phyloP scores from a whole-genome alignment of 2,329 filamentous ascomycete genomes.

The Rutstroemia sp. region DNA sequence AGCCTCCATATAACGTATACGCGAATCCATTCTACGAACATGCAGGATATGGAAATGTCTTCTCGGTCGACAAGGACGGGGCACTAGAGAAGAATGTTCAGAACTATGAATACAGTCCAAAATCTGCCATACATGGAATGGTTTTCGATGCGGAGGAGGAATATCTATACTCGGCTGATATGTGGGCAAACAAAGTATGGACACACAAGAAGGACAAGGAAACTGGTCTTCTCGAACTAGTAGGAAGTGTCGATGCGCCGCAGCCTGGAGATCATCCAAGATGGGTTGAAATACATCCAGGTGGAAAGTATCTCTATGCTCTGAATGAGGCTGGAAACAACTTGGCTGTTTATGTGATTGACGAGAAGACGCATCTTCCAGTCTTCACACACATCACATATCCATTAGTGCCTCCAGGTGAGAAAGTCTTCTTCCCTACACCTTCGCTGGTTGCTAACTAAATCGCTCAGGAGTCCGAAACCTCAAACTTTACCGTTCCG shows the following conservation, averaged over 20 bases:
- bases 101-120: slow-evolving; percentile 63
- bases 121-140: slow-evolving; percentile 74
- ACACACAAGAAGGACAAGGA: slow-evolving; percentile 63
- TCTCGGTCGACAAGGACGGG: slow-evolving; percentile 50
- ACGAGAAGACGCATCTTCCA: slow-evolving; percentile 64
- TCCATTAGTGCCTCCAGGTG: slow-evolving; percentile 72
- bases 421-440: slow-evolving; percentile 20
- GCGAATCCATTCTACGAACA: slow-evolving; percentile 87
- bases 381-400: slow-evolving; percentile 71
- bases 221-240: slow-evolving; percentile 56
- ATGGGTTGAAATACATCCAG: slow-evolving; percentile 80
- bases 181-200: slow-evolving; percentile 76
- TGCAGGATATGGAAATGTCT: slow-evolving; percentile 75
- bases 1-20: slow-evolving; percentile 76
- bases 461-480: slow-evolving; percentile 17
- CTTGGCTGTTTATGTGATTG: slow-evolving; percentile 74
- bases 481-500: slow-evolving; percentile 66
- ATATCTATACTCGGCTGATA: slow-evolving; percentile 73
- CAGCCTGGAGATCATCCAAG: slow-evolving; percentile 68
- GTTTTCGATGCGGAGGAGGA: slow-evolving; percentile 68
- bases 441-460: not conserved
- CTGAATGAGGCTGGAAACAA: slow-evolving; percentile 88
- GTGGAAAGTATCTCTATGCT: slow-evolving; percentile 72
- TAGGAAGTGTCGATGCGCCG: slow-evolving; percentile 68
- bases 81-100: slow-evolving; percentile 58